A percentile compares a stretch with the other conserved stretches of the same genome.
Evolutionary conservation across 2,329 filamentous ascomycete genomes (phyloP).

Genomic region (Aspergillus tubingensis): DNA sequence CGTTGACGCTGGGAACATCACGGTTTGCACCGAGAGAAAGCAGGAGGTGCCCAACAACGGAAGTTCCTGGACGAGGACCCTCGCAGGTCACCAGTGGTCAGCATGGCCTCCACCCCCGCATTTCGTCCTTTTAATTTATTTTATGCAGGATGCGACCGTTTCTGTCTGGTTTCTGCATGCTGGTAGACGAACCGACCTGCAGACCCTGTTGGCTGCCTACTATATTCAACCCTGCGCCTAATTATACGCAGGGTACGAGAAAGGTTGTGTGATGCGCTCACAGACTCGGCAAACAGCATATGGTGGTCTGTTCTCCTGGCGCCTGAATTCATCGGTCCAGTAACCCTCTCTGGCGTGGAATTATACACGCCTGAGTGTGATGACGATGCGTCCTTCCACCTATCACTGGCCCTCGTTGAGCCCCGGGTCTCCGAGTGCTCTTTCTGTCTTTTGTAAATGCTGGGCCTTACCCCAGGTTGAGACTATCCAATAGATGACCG

Average conservation of each 20-base stretch:
- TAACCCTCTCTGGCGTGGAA: neutral
- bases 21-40: neutral
- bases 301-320: conserved; percentile 6
- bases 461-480: neutral
- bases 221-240: neutral
- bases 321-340: neutral
- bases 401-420: neutral
- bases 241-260: conserved; percentile 6
- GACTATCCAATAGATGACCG: neutral
- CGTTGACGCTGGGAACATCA: neutral
- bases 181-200: conserved; percentile 4
- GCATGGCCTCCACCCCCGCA: conserved; percentile 3
- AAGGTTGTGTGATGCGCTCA: neutral
- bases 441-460: neutral
- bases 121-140: conserved; percentile 8
- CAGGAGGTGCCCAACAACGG: conserved; percentile 1
- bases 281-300: conserved; percentile 4
- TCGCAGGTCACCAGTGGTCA: neutral
- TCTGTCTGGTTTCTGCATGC: conserved; percentile 9
- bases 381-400: neutral
- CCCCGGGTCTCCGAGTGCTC: neutral
- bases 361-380: neutral
- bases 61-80: conserved; percentile 2
- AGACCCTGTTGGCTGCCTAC: neutral
- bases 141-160: conserved; percentile 7